phyloP scores from a whole-genome alignment of 2,329 filamentous ascomycete species.

The Lachnellula cervina region DNA sequence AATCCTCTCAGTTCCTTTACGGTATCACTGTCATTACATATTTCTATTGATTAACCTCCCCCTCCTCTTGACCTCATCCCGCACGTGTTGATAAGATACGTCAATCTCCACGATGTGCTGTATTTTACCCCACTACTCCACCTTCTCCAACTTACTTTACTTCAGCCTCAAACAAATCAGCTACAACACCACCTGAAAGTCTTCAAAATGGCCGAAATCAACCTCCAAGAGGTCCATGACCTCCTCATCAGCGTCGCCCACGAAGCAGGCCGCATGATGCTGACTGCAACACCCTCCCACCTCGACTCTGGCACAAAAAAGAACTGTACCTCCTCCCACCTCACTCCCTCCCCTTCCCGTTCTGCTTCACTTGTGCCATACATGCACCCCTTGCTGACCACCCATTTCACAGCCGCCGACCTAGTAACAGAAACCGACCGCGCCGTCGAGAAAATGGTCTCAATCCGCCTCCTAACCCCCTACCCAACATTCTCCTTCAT shows the following conservation, averaged over 20 bases:
- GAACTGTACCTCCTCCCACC: constrained; percentile 43
- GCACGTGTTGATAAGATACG: not conserved
- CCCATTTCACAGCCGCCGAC: constrained; percentile 50
- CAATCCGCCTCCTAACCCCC: constrained; percentile 42
- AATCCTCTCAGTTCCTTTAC: not conserved
- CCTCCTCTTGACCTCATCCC: not conserved
- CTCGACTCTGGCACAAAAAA: constrained; percentile 57
- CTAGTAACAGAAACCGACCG: constrained; percentile 65
- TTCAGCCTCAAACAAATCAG: not conserved
- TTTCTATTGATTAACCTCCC: too few relatives aligned
- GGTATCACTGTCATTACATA: too few relatives aligned
- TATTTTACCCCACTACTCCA: not conserved
- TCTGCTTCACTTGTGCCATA: not conserved
- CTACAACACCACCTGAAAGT: not conserved
- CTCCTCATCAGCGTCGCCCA: constrained; percentile 55
- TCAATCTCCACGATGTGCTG: not conserved
- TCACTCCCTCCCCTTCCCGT: constrained; percentile 2
- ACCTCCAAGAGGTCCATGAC: constrained; percentile 59
- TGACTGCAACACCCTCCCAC: constrained; percentile 54
- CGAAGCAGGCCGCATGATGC: constrained; percentile 61
- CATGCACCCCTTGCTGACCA: constrained; percentile 3
- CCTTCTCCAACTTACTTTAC: not conserved
- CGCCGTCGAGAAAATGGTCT: constrained; percentile 60
- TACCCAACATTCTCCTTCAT: constrained; percentile 61
- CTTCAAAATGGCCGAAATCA: constrained; percentile 46